A percentile compares a stretch with the other conserved stretches of the same genome.
Evolutionary conservation across 2,329 filamentous ascomycete genomes (phyloP).

Genomic region (Diaporthe ilicicola): DNA sequence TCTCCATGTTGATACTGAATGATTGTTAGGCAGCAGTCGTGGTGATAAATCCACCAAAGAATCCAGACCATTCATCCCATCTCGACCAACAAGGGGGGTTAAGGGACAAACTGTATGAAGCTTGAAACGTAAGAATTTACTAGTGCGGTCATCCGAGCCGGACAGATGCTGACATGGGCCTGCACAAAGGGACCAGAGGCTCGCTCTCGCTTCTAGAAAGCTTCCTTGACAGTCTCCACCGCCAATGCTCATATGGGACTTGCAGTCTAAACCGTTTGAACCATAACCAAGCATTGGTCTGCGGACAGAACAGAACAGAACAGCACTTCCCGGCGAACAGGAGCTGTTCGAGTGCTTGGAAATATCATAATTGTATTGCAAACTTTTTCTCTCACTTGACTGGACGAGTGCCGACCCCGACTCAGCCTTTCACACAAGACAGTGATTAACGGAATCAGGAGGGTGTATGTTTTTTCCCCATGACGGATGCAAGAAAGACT

Average conservation of each 20-base stretch:
- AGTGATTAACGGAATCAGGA: neutral
- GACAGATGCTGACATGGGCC: neutral
- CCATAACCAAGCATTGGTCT: no score
- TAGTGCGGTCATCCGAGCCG: slow-evolving; percentile 13
- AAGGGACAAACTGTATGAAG: neutral
- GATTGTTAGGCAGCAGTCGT: neutral
- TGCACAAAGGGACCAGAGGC: slow-evolving; percentile 11
- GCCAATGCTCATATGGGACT: neutral
- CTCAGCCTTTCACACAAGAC: neutral
- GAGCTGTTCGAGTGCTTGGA: neutral
- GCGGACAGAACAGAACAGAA: neutral
- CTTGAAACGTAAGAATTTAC: neutral
- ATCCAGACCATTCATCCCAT: neutral
- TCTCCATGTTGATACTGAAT: neutral
- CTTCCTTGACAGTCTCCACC: neutral
- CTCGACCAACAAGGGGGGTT: neutral
- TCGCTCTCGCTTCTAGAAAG: slow-evolving; percentile 19
- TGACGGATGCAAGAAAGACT: neutral
- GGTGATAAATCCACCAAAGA: neutral
- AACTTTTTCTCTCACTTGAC: neutral
- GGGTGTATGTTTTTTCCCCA: neutral
- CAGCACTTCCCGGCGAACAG: neutral
- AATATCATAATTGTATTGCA: neutral
- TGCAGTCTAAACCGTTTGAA: neutral
- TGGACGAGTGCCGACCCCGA: neutral